These are phyloP conservation scores for Linnemannia exigua DNA, from an alignment of 192 early-diverging fungal species.

Conservation along the genomic window DNA sequence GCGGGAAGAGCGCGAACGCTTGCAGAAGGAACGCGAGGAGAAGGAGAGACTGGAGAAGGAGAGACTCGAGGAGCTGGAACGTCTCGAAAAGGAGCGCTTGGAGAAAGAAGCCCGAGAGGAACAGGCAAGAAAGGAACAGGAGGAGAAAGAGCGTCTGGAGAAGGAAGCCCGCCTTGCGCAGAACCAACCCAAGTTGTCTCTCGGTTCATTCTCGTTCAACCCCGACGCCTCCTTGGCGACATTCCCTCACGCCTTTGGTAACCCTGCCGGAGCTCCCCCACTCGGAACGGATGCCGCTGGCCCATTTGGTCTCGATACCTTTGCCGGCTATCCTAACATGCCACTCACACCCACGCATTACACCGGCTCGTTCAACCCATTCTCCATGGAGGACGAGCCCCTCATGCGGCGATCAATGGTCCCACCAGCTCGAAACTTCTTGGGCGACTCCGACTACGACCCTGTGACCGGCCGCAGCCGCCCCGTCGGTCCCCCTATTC, in stretches of 20 bases:
- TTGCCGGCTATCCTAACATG: constrained; percentile 36
- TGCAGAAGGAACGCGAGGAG: constrained; percentile 19
- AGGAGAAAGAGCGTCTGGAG: constrained; percentile 24
- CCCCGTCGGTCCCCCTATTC: constrained; percentile 38
- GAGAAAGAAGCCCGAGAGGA: constrained; percentile 26
- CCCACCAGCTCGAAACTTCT: constrained; percentile 22
- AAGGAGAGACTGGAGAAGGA: constrained; percentile 15
- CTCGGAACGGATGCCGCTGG: constrained; percentile 5
- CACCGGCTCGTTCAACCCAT: constrained; percentile 64
- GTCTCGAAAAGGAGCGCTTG: not conserved
- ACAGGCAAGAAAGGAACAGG: constrained; percentile 5
- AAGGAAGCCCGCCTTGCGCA: constrained; percentile 30
- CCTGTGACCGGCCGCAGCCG: constrained; percentile 24
- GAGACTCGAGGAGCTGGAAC: not conserved
- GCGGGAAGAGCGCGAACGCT: constrained; percentile 18
- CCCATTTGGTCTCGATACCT: constrained; percentile 31
- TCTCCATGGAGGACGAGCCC: constrained; percentile 56
- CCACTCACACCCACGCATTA: constrained; percentile 53
- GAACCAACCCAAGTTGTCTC: constrained; percentile 26
- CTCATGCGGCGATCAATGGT: constrained; percentile 50
- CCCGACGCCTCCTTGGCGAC: constrained; percentile 38
- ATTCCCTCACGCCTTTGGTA: constrained; percentile 13
- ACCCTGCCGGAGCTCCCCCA: not conserved
- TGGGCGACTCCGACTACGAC: constrained; percentile 40
- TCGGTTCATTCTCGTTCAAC: constrained; percentile 54